Conservation (phyloP, 2,329 filamentous ascomycete genomes). For the Chrysoporthe austroafricana region DNA sequence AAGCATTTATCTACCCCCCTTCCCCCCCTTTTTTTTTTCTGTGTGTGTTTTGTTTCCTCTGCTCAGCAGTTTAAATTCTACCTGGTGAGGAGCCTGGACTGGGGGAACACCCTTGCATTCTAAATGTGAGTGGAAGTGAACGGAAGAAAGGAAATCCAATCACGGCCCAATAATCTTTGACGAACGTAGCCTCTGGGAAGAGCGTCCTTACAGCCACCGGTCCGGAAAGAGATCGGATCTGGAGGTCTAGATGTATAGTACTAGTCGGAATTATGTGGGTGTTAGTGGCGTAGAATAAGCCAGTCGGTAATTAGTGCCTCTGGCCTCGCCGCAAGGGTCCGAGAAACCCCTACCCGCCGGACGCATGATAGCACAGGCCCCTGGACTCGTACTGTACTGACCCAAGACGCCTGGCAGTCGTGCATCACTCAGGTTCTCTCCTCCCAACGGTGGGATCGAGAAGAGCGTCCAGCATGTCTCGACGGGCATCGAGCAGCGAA, state of each 20-base stretch:
- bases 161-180: background rate
- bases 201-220: background rate
- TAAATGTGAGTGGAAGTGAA: background rate
- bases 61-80: background rate
- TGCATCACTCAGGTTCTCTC: background rate
- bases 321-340: background rate
- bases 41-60: background rate
- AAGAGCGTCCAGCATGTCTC: background rate
- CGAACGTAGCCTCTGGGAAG: background rate
- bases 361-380: background rate
- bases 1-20: background rate
- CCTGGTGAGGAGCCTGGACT: background rate
- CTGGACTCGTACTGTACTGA: background rate
- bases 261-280: background rate
- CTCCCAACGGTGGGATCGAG: background rate
- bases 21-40: background rate
- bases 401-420: background rate
- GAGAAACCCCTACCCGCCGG: background rate
- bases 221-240: background rate
- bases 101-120: background rate
- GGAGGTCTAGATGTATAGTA: background rate
- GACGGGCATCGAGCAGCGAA: background rate
- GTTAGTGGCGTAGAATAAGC: background rate
- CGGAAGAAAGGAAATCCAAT: background rate
- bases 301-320: background rate